These are phyloP conservation scores for Phytophthora aleatoria DNA, from an alignment of 352 stramenopile species.

Conservation along the genomic window DNA sequence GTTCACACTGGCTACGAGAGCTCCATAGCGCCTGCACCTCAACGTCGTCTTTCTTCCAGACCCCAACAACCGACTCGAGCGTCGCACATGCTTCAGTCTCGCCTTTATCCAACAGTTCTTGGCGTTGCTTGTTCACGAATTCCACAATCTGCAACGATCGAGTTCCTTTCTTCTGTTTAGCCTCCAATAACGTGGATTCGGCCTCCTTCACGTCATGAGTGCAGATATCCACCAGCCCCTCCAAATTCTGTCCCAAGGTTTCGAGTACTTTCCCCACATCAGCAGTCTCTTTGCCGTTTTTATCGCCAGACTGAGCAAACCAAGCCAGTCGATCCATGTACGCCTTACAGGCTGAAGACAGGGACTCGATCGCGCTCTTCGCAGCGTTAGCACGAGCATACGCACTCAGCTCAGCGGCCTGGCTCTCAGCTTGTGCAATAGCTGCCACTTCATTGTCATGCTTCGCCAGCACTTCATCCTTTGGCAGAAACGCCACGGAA, in stretches of 20 bases:
- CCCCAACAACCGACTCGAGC: constrained; percentile 37
- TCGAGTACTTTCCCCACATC: constrained; percentile 32
- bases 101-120: constrained; percentile 33
- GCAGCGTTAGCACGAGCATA: constrained; percentile 43
- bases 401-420: constrained; percentile 23
- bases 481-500: constrained; percentile 17
- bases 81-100: constrained; percentile 42
- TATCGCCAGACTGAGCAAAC: constrained; percentile 23
- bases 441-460: constrained; percentile 32
- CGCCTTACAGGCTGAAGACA: constrained; percentile 44
- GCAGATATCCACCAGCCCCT: constrained; percentile 17
- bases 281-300: constrained; percentile 20
- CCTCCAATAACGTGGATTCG: constrained; percentile 29
- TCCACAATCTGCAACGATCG: constrained; percentile 38
- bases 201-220: constrained; percentile 28
- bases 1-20: constrained; percentile 33
- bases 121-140: constrained; percentile 35
- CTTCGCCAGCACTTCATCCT: constrained; percentile 21
- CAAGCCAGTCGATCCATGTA: constrained; percentile 50
- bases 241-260: constrained; percentile 31
- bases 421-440: constrained; percentile 25
- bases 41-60: constrained; percentile 41
- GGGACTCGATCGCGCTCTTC: constrained; percentile 43
- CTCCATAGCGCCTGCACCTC: constrained; percentile 40
- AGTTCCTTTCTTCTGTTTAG: constrained; percentile 36